Evolutionary conservation across 257 asterid species (phyloP).

Genomic region (Solanum lycopersicoides): DNA sequence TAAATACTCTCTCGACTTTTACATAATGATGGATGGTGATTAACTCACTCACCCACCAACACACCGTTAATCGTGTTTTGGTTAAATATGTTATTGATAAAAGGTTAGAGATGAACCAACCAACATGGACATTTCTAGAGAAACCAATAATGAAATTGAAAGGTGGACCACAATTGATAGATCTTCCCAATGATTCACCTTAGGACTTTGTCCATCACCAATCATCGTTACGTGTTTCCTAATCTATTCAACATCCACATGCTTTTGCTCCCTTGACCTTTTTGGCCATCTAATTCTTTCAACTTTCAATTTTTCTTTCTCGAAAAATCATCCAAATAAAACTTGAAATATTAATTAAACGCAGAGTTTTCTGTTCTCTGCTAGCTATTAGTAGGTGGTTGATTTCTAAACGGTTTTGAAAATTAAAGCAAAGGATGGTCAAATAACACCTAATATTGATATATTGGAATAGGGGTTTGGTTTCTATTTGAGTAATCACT

Average conservation of each 20-base stretch:
- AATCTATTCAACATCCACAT: constrained; percentile 1
- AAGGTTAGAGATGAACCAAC: not conserved
- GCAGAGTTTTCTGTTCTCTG: not conserved
- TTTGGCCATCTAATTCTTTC: not conserved
- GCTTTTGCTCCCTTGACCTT: not conserved
- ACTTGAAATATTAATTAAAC: not conserved
- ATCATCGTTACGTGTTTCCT: constrained; percentile 30
- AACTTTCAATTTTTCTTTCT: not conserved
- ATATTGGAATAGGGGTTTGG: not conserved
- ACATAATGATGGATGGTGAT: no score
- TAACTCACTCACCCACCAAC: not conserved
- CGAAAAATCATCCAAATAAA: not conserved
- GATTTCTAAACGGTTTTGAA: not conserved
- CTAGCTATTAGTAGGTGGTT: not conserved
- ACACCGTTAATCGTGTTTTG: not conserved
- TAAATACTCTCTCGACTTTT: no score
- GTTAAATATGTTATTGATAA: not conserved
- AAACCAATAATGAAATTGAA: not conserved
- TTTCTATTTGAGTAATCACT: not conserved
- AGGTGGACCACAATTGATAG: constrained; percentile 19
- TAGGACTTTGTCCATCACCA: constrained; percentile 22
- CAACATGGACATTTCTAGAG: constrained; percentile 2
- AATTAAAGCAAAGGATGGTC: not conserved
- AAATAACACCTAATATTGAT: not conserved
- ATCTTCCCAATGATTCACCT: constrained; percentile 27